Conservation (phyloP, 2,329 filamentous ascomycete species). For the Diplocarpon rosae region DNA sequence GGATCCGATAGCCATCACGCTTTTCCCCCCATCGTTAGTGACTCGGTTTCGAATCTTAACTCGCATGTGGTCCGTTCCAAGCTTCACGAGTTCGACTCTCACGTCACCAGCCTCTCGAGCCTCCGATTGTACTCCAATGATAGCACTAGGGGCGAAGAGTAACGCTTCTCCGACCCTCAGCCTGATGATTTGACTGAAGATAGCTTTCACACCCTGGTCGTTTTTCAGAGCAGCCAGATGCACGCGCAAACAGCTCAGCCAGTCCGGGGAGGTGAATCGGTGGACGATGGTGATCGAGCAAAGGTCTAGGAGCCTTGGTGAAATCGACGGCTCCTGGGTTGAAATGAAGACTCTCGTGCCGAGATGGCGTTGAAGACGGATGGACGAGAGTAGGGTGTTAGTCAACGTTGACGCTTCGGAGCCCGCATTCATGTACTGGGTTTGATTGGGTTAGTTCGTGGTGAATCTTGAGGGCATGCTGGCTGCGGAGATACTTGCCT, state of each 20-base stretch:
- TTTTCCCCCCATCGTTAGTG: conserved; percentile 34
- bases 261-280: conserved; percentile 56
- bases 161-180: conserved; percentile 38
- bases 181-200: conserved; percentile 37
- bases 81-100: conserved; percentile 10
- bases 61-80: conserved; percentile 28
- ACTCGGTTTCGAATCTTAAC: conserved; percentile 31
- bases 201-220: conserved; percentile 19
- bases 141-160: conserved; percentile 36
- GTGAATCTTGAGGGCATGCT: background rate
- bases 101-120: background rate
- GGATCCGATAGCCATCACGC: conserved; percentile 24
- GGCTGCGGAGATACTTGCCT: conserved; percentile 32
- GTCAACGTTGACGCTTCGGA: conserved; percentile 48
- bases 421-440: conserved; percentile 47
- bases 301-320: conserved; percentile 55
- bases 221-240: conserved; percentile 37
- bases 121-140: conserved; percentile 23
- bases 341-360: conserved; percentile 58
- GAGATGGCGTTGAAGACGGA: conserved; percentile 61
- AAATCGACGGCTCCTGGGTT: conserved; percentile 68
- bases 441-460: conserved; percentile 29
- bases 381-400: conserved; percentile 46
- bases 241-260: conserved; percentile 32
- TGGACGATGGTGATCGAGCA: conserved; percentile 65